These are phyloP conservation scores for Hyaloperonospora arabidopsidis DNA, from an alignment of 352 stramenopile species.

Conservation along the genomic window DNA sequence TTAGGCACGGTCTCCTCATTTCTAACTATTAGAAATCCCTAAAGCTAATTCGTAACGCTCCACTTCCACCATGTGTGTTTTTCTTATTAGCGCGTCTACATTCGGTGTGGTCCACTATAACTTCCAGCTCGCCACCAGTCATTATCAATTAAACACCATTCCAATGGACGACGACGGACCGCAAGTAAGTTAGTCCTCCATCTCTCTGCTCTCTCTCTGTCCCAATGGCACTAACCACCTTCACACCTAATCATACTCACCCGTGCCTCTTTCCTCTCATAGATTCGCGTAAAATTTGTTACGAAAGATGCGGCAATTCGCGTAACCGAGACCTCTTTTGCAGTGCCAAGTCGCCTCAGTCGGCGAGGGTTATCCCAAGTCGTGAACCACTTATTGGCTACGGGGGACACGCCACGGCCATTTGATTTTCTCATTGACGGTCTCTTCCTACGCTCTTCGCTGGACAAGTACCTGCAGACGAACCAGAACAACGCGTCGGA, in stretches of 20 bases:
- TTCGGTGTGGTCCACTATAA: no score
- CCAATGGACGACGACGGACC: background rate
- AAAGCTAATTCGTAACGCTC: no score
- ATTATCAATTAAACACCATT: no score
- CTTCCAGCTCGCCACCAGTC: no score
- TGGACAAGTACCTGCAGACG: slow-evolving; percentile 71
- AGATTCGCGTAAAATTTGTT: slow-evolving; percentile 88
- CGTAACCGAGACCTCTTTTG: slow-evolving; percentile 86
- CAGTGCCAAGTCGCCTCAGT: slow-evolving; percentile 68
- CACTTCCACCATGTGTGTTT: no score
- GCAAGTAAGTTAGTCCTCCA: slow-evolving; percentile 7
- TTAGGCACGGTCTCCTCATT: no score
- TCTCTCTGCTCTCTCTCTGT: background rate
- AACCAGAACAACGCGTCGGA: slow-evolving; percentile 52
- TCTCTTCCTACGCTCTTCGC: slow-evolving; percentile 62
- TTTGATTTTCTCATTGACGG: slow-evolving; percentile 86
- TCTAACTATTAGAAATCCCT: no score
- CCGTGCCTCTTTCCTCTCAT: background rate
- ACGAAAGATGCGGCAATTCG: slow-evolving; percentile 82
- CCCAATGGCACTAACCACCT: no score
- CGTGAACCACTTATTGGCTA: slow-evolving; percentile 80
- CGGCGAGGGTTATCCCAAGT: slow-evolving; percentile 83
- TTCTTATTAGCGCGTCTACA: no score
- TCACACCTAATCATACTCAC: background rate
- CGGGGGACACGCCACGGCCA: slow-evolving; percentile 38